A percentile compares a stretch with the other conserved stretches of the same genome.
Evolutionary conservation across 1,284 basidiomycete species (phyloP).

Genomic region (Grifola frondosa): DNA sequence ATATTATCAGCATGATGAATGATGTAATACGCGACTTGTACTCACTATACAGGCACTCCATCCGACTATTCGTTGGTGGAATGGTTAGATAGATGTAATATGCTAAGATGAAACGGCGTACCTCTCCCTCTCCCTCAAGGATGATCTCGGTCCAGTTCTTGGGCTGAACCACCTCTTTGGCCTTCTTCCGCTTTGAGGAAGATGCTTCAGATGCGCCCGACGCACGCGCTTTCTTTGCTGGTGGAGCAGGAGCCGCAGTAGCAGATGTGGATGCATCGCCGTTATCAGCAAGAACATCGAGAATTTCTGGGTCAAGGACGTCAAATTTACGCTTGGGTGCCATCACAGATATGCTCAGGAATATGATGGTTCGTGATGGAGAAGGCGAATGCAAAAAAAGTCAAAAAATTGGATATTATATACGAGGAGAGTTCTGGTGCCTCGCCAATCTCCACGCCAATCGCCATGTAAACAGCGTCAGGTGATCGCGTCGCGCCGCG

Average conservation of each 20-base stretch:
- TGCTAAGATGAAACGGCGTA: constrained; percentile 7
- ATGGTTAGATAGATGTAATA: not conserved
- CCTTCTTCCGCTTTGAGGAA: constrained; percentile 23
- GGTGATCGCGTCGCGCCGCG: constrained; percentile 6
- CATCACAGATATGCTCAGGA: constrained; percentile 13
- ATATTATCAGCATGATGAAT: not conserved
- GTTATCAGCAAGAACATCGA: constrained; percentile 3
- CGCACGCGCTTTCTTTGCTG: constrained; percentile 57
- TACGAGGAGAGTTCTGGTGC: too few species aligned
- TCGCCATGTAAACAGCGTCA: not conserved
- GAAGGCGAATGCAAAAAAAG: not conserved
- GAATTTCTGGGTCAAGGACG: constrained; percentile 17
- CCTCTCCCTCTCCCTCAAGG: constrained; percentile 35
- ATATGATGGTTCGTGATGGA: not conserved
- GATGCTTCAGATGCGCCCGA: constrained; percentile 34
- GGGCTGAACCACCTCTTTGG: constrained; percentile 20
- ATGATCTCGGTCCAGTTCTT: constrained; percentile 32
- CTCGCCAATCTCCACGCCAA: not conserved
- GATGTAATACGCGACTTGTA: not conserved
- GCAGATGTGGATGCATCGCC: constrained; percentile 5
- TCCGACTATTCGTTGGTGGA: constrained; percentile 21
- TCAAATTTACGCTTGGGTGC: constrained; percentile 32
- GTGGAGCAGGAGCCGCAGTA: constrained; percentile 4
- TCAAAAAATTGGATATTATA: not conserved
- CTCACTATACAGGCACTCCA: constrained; percentile 33